A percentile compares a stretch with the other conserved stretches of the same genome.
Conservation (phyloP, 352 stramenopile species). For the Globisporangium spinosum region DNA sequence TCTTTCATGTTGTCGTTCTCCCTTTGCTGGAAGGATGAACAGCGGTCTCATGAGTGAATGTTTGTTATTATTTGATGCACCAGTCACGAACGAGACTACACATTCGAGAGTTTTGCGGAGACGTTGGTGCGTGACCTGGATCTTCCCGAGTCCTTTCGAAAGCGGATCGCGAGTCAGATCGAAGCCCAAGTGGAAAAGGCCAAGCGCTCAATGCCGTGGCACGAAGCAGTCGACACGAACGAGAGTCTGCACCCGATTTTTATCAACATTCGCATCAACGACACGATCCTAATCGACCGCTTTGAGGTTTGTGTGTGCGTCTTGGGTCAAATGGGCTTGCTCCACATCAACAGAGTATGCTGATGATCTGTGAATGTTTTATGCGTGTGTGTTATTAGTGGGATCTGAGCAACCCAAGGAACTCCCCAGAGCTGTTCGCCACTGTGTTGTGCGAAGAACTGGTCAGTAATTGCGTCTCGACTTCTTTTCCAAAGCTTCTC, state of each 20-base stretch:
- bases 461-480: slow-evolving; percentile 28
- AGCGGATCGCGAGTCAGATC: slow-evolving; percentile 58
- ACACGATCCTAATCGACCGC: slow-evolving; percentile 77
- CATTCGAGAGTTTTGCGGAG: slow-evolving; percentile 70
- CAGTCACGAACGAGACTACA: slow-evolving; percentile 71
- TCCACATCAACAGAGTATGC: background rate
- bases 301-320: slow-evolving; percentile 44
- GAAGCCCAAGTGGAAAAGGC: slow-evolving; percentile 67
- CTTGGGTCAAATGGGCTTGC: background rate
- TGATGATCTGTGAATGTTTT: background rate
- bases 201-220: slow-evolving; percentile 49
- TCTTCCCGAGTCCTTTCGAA: slow-evolving; percentile 70
- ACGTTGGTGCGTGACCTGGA: slow-evolving; percentile 67
- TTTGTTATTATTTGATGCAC: background rate
- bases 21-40: background rate
- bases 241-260: slow-evolving; percentile 77
- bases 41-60: background rate
- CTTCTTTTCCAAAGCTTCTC: background rate
- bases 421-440: slow-evolving; percentile 70
- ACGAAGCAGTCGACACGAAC: slow-evolving; percentile 35
- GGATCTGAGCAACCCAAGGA: slow-evolving; percentile 62
- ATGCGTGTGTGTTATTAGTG: slow-evolving; percentile 27
- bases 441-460: slow-evolving; percentile 63
- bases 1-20: background rate
- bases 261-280: slow-evolving; percentile 78